Evolutionary conservation across 169 alveolate species (phyloP).

Genomic region (Plasmodium ovale): DNA sequence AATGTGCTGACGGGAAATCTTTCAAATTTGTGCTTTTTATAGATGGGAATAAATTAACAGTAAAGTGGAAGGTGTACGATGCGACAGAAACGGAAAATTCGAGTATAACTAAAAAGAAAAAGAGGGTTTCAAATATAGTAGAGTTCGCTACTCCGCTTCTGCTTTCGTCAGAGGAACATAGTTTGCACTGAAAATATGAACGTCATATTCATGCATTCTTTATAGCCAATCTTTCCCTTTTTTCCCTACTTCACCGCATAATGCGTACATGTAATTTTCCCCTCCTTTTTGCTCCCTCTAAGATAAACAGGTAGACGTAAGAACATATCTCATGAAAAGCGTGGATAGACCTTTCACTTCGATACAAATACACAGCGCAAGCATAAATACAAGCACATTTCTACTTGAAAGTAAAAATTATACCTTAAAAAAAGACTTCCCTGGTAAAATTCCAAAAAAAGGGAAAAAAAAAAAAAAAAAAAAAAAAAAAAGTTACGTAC

Average conservation of each 20-base stretch:
- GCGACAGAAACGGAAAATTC: neutral
- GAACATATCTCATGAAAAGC: neutral
- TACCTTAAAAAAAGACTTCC: neutral
- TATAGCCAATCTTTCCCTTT: neutral
- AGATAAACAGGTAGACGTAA: conserved; percentile 5
- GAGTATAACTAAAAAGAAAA: neutral
- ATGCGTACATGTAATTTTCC: too few species aligned
- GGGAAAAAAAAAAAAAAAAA: too few species aligned
- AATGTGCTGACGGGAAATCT: conserved; percentile 3
- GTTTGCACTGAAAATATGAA: neutral
- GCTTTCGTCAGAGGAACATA: too few species aligned
- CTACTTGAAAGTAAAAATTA: conserved; percentile 17
- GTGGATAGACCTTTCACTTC: conserved; percentile 4
- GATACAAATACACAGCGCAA: conserved; percentile 25
- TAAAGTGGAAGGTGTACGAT: conserved; percentile 37
- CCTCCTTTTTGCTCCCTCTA: neutral
- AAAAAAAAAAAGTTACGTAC: too few species aligned
- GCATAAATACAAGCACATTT: neutral
- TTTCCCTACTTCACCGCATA: too few species aligned
- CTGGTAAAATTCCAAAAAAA: too few species aligned
- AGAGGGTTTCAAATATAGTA: too few species aligned
- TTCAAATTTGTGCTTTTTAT: conserved; percentile 1
- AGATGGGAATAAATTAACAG: neutral
- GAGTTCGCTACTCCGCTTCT: too few species aligned
- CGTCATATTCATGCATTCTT: neutral